phyloP scores from a whole-genome alignment of 1,139 yeast genomes.

The Pichiaceae sp. region DNA sequence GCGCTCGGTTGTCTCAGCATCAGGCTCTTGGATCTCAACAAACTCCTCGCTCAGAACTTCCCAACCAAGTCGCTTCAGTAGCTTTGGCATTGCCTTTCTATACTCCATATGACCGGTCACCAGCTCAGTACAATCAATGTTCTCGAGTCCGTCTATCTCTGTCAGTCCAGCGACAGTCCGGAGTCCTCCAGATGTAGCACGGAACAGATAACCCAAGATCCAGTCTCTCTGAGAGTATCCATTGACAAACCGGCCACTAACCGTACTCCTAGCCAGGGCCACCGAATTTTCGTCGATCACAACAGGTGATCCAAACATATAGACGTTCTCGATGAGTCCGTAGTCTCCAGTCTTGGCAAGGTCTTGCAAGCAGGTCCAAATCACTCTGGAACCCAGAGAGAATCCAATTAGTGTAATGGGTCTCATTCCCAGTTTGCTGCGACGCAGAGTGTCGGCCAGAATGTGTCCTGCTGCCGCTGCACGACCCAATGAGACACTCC shows the following conservation, averaged over 20 bases:
- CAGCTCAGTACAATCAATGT: conserved; percentile 74
- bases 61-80: conserved; percentile 64
- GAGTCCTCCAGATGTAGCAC: conserved; percentile 94
- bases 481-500: conserved; percentile 94
- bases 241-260: conserved; percentile 83
- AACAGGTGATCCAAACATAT: conserved; percentile 81
- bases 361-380: conserved; percentile 83
- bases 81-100: conserved; percentile 83
- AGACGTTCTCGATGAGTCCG: conserved; percentile 87
- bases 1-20: conserved; percentile 76
- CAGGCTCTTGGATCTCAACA: conserved; percentile 93
- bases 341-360: conserved; percentile 79
- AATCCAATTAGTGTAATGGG: conserved; percentile 93
- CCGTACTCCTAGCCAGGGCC: conserved; percentile 74
- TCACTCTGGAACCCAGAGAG: conserved; percentile 87
- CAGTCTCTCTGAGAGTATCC: conserved; percentile 92
- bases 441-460: conserved; percentile 81
- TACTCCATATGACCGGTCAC: conserved; percentile 97
- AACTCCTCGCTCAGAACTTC: conserved; percentile 85
- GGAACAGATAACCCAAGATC: conserved; percentile 88
- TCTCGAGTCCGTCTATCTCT: conserved; percentile 63
- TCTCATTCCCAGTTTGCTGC: conserved; percentile 84
- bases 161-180: conserved; percentile 87
- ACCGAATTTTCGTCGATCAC: conserved; percentile 74
- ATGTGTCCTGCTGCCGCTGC: conserved; percentile 96